These are phyloP conservation scores for Stereocaulon alpinum DNA, from an alignment of 495 filamentous ascomycete species.

Conservation along the genomic window DNA sequence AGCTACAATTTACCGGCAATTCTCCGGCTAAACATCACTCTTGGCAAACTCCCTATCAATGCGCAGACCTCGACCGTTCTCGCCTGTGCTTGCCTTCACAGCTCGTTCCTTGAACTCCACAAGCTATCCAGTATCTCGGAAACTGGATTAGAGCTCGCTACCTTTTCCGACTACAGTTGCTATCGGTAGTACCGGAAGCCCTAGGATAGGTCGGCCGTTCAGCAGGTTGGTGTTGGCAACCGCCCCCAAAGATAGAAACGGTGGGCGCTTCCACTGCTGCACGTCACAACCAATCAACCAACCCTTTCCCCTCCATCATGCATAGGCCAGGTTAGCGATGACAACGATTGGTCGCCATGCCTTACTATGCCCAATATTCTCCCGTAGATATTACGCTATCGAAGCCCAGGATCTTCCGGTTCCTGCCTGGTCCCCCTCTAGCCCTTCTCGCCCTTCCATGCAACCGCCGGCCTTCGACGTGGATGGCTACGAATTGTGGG, in stretches of 20 bases:
- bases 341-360: conserved; percentile 3
- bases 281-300: conserved; percentile 14
- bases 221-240: not conserved
- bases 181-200: too few species aligned
- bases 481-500: not conserved
- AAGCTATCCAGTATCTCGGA: not conserved
- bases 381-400: conserved; percentile 2
- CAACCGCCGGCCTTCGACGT: conserved; percentile 7
- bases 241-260: conserved; percentile 10
- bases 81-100: not conserved
- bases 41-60: not conserved
- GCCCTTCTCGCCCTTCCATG: conserved; percentile 9
- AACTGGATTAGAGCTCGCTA: too few species aligned
- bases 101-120: not conserved
- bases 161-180: too few species aligned
- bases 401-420: not conserved
- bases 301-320: not conserved
- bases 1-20: not conserved
- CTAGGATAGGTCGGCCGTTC: not conserved
- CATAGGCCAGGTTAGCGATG: not conserved
- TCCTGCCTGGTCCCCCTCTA: conserved; percentile 8
- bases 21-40: not conserved
- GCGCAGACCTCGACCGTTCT: not conserved
- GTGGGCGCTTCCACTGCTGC: conserved; percentile 18
- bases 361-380: not conserved